These are phyloP conservation scores for Kodamaea fungicola DNA, from an alignment of 1,139 yeast species.

Conservation along the genomic window DNA sequence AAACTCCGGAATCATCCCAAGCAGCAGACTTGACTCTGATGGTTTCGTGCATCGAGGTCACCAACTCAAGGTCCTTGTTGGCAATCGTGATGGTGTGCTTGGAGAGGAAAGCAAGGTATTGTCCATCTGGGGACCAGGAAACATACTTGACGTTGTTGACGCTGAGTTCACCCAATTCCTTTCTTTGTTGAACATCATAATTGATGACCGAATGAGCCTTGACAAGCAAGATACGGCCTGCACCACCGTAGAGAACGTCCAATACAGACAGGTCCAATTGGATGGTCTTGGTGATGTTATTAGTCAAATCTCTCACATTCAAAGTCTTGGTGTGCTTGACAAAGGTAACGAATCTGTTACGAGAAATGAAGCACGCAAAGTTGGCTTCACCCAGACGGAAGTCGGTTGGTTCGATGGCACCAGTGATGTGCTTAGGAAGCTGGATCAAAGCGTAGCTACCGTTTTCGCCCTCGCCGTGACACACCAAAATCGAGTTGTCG, in stretches of 20 bases:
- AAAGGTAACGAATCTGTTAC: slow-evolving; percentile 89
- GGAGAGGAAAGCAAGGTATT: slow-evolving; percentile 80
- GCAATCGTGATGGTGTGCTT: slow-evolving; percentile 93
- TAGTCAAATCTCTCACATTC: slow-evolving; percentile 80
- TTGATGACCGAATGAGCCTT: slow-evolving; percentile 71
- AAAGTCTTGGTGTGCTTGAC: slow-evolving; percentile 60
- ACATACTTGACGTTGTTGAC: slow-evolving; percentile 85
- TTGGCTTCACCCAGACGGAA: slow-evolving; percentile 78
- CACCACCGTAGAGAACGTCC: slow-evolving; percentile 76
- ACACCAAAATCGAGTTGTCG: slow-evolving; percentile 81
- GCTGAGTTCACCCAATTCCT: slow-evolving; percentile 64
- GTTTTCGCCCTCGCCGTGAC: slow-evolving; percentile 67
- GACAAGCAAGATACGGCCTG: slow-evolving; percentile 78
- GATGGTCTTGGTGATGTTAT: slow-evolving; percentile 76
- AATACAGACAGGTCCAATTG: slow-evolving; percentile 68
- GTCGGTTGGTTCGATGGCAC: slow-evolving; percentile 87
- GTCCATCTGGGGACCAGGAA: slow-evolving; percentile 86
- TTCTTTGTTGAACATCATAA: slow-evolving; percentile 92
- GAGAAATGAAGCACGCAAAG: slow-evolving; percentile 85
- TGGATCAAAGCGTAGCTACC: slow-evolving; percentile 69
- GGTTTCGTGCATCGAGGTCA: slow-evolving; percentile 91
- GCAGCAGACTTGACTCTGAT: slow-evolving; percentile 96
- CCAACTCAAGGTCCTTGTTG: slow-evolving; percentile 69
- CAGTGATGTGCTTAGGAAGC: slow-evolving; percentile 84
- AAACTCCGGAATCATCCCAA: slow-evolving; percentile 93